phyloP scores from a whole-genome alignment of 371 early-diverging fungal species.

The Dichotomocladium elegans region DNA sequence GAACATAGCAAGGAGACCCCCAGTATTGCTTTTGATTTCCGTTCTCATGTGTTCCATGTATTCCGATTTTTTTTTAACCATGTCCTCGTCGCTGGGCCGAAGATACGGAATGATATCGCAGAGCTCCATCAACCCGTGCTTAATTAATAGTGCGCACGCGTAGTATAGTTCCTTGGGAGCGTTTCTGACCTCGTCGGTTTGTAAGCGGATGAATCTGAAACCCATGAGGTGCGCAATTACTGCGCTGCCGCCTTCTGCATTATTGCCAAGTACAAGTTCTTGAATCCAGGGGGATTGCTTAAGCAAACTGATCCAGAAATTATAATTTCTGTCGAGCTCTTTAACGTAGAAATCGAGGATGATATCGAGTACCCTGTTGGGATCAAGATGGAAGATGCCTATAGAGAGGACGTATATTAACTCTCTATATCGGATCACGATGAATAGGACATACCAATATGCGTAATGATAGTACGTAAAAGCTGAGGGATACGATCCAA shows the following conservation, averaged over 20 bases:
- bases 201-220: constrained; percentile 75
- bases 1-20: constrained; percentile 35
- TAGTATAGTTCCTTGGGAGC: constrained; percentile 34
- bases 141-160: constrained; percentile 54
- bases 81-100: constrained; percentile 51
- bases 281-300: constrained; percentile 67
- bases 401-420: neutral
- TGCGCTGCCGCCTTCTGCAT: constrained; percentile 17
- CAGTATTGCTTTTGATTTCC: constrained; percentile 39
- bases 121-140: constrained; percentile 61
- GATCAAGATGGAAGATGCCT: constrained; percentile 85
- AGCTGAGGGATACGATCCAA: constrained; percentile 31
- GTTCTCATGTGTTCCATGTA: constrained; percentile 52
- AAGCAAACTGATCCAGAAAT: constrained; percentile 76
- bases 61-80: constrained; percentile 40
- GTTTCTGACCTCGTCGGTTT: constrained; percentile 18
- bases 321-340: constrained; percentile 67
- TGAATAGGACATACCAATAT: constrained; percentile 34
- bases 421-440: neutral
- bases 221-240: constrained; percentile 76
- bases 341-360: constrained; percentile 77
- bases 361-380: constrained; percentile 84
- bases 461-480: constrained; percentile 42
- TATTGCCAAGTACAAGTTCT: neutral
- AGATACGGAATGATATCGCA: constrained; percentile 73